phyloP scores from a whole-genome alignment of 169 alveolate genomes.

The Theileria orientalis region DNA sequence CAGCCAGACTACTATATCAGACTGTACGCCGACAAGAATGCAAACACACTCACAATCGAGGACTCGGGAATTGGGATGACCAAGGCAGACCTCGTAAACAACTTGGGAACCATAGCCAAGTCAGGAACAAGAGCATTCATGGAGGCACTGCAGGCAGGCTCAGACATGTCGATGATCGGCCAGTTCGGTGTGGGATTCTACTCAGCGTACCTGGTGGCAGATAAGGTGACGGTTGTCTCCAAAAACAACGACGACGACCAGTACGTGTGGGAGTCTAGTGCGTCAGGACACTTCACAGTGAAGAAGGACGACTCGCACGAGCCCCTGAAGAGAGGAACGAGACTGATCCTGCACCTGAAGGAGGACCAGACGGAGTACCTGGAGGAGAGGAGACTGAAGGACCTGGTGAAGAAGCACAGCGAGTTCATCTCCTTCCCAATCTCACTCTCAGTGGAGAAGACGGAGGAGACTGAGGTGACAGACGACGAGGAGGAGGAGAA shows the following conservation, averaged over 20 bases:
- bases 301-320: conserved; percentile 88
- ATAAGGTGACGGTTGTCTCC: conserved; percentile 95
- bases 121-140: conserved; percentile 99
- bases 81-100: conserved; percentile 93
- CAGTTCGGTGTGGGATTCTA: conserved; percentile 99
- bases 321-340: conserved; percentile 93
- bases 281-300: conserved; percentile 98
- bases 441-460: conserved; percentile 95
- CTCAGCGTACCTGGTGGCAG: conserved; percentile 99
- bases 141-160: conserved; percentile 97
- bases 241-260: conserved; percentile 95
- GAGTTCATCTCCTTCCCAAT: conserved; percentile 99
- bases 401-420: conserved; percentile 98
- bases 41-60: conserved; percentile 93
- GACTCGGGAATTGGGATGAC: conserved; percentile 99
- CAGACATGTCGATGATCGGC: conserved; percentile 98
- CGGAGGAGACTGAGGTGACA: conserved; percentile 96
- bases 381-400: conserved; percentile 98
- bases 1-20: conserved; percentile 93
- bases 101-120: conserved; percentile 98
- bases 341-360: conserved; percentile 93
- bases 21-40: conserved; percentile 94
- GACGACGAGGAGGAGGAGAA: conserved; percentile 97
- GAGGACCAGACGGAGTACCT: conserved; percentile 96
- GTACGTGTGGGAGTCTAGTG: conserved; percentile 98